Conservation (phyloP, 192 early-diverging fungal genomes). For the Backusella circina region DNA sequence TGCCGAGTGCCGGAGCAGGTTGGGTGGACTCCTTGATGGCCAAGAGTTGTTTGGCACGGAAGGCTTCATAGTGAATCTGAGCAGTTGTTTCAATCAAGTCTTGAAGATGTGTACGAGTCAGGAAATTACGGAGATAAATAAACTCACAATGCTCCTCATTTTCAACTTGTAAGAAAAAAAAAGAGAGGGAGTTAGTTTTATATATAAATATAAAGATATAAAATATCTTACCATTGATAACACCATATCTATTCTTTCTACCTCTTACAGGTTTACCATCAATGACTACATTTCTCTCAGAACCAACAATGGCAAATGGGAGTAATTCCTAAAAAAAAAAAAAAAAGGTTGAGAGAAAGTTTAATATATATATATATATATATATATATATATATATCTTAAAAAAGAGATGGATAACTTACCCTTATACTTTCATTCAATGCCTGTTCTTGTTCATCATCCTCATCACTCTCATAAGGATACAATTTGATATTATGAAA, state of each 20-base stretch:
- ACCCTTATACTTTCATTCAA: slow-evolving; percentile 58
- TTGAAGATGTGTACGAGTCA: slow-evolving; percentile 89
- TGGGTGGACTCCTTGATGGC: slow-evolving; percentile 55
- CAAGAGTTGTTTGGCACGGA: slow-evolving; percentile 74
- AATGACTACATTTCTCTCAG: slow-evolving; percentile 83
- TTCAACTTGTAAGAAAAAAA: slow-evolving; percentile 58
- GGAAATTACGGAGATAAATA: slow-evolving; percentile 89
- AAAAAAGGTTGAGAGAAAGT: not conserved
- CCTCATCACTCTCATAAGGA: slow-evolving; percentile 86
- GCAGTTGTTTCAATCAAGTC: slow-evolving; percentile 96
- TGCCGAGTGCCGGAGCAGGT: slow-evolving; percentile 20
- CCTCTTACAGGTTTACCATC: slow-evolving; percentile 89
- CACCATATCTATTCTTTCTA: slow-evolving; percentile 86
- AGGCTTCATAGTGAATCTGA: slow-evolving; percentile 93
- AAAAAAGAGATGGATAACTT: not conserved
- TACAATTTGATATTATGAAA: slow-evolving; percentile 90
- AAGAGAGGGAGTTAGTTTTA: not conserved
- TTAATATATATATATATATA: not conserved
- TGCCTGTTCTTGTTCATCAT: slow-evolving; percentile 73
- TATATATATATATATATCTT: not conserved
- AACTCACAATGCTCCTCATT: slow-evolving; percentile 97
- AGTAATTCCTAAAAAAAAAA: slow-evolving; percentile 60
- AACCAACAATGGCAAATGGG: slow-evolving; percentile 95
- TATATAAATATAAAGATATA: not conserved
- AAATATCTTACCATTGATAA: slow-evolving; percentile 71